Percentiles rank a stretch among this genome's conserved stretches.
Conservation (phyloP, 768 basidiomycete genomes). For the Albatrellus ellisii region DNA sequence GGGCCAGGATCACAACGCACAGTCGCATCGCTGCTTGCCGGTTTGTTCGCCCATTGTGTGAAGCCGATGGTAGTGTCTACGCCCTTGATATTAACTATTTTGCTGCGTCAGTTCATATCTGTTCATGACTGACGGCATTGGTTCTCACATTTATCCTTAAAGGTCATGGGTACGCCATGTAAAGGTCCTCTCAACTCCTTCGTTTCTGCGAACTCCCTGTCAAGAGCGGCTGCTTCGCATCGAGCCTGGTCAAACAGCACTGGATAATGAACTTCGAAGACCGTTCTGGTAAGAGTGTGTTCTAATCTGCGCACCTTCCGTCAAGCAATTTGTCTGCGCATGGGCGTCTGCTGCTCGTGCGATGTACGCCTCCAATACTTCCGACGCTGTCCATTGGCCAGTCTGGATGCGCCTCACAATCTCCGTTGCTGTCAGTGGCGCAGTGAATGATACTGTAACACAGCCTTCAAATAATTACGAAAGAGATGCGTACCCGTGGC, state of each 20-base stretch:
- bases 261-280: conserved; percentile 17
- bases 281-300: background rate
- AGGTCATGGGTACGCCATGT: conserved; percentile 71
- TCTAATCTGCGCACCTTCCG: conserved; percentile 42
- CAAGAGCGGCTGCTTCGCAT: conserved; percentile 47
- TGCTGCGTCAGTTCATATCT: too few species aligned
- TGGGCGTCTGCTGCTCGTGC: conserved; percentile 44
- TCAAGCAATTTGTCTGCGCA: conserved; percentile 57
- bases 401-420: conserved; percentile 29
- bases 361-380: conserved; percentile 33
- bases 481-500: conserved; percentile 35
- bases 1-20: too few species aligned
- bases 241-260: conserved; percentile 64
- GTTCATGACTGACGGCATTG: background rate
- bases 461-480: too few species aligned
- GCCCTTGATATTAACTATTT: conserved; percentile 45
- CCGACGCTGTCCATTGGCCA: conserved; percentile 31
- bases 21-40: conserved; percentile 44
- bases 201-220: conserved; percentile 46
- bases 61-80: conserved; percentile 63
- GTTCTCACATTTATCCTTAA: conserved; percentile 62
- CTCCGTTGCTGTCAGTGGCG: too few species aligned
- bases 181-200: conserved; percentile 50
- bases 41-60: conserved; percentile 55
- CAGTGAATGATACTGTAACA: too few species aligned